Conservation (phyloP, 306 rosid genomes). For the Sindora glabra region DNA sequence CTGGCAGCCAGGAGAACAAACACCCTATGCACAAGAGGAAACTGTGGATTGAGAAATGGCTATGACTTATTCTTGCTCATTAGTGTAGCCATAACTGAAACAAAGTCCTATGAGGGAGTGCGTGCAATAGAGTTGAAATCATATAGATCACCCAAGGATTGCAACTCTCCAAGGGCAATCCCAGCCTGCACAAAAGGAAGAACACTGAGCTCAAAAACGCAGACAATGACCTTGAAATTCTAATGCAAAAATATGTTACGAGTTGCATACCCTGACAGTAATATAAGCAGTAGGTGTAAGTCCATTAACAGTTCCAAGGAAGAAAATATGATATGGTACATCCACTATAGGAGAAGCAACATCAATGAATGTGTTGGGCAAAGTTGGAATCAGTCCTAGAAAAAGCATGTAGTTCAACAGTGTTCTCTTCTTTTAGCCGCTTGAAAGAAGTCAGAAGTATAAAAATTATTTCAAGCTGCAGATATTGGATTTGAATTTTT, state of each 20-base stretch:
- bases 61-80: slow-evolving; percentile 57
- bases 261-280: slow-evolving; percentile 74
- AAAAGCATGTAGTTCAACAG: slow-evolving; percentile 95
- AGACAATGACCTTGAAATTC: background rate
- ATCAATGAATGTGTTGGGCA: slow-evolving; percentile 92
- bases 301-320: slow-evolving; percentile 70
- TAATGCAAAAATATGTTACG: no score
- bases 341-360: slow-evolving; percentile 95
- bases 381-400: slow-evolving; percentile 83
- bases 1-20: slow-evolving; percentile 19
- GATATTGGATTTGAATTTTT: background rate
- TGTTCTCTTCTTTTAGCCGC: slow-evolving; percentile 66
- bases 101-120: slow-evolving; percentile 73
- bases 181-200: slow-evolving; percentile 64
- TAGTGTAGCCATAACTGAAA: slow-evolving; percentile 72
- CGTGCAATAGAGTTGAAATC: slow-evolving; percentile 94
- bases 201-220: background rate
- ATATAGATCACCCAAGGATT: slow-evolving; percentile 76
- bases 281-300: slow-evolving; percentile 89
- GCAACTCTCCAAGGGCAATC: slow-evolving; percentile 78
- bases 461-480: background rate
- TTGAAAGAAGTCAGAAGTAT: slow-evolving; percentile 35
- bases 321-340: slow-evolving; percentile 86
- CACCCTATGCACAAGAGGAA: no score
- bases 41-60: slow-evolving; percentile 14